Conservation (phyloP, 2,329 filamentous ascomycete genomes). For the Ophiocordyceps unilateralis region DNA sequence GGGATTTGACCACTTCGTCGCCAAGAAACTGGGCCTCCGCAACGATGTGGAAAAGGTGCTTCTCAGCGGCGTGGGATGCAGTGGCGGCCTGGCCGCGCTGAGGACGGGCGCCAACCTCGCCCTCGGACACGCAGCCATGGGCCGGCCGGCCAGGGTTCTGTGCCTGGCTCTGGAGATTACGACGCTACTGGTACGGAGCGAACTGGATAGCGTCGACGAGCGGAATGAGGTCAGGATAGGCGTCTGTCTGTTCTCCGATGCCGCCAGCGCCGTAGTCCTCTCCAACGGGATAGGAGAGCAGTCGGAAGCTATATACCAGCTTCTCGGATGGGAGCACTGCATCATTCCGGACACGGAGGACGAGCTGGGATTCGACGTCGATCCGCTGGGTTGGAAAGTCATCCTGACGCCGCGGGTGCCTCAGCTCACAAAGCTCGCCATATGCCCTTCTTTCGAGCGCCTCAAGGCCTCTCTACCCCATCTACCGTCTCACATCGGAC, state of each 20-base stretch:
- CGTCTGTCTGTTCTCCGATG: constrained; percentile 51
- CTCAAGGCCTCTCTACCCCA: constrained; percentile 30
- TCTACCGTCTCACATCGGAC: constrained; percentile 25
- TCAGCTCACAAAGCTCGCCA: constrained; percentile 30
- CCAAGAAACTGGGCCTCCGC: constrained; percentile 38
- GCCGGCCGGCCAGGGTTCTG: constrained; percentile 43
- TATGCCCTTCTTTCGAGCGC: constrained; percentile 35
- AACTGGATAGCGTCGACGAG: constrained; percentile 44
- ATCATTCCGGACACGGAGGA: constrained; percentile 42
- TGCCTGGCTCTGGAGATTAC: constrained; percentile 48
- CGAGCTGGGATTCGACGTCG: constrained; percentile 48
- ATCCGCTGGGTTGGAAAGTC: constrained; percentile 48
- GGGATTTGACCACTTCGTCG: constrained; percentile 49
- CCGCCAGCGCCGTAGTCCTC: constrained; percentile 46
- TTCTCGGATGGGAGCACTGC: constrained; percentile 49
- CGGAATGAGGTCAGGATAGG: constrained; percentile 46
- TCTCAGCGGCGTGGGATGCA: constrained; percentile 49
- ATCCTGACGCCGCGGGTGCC: constrained; percentile 45
- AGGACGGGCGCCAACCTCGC: constrained; percentile 51
- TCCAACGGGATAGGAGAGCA: constrained; percentile 41
- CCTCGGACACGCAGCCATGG: constrained; percentile 40
- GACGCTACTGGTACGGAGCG: constrained; percentile 43
- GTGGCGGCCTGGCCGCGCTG: constrained; percentile 43
- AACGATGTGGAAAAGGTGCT: constrained; percentile 45
- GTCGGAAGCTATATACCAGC: constrained; percentile 32